Conservation (phyloP, 2,329 filamentous ascomycete genomes). For the Fonsecaea pugnacius region DNA sequence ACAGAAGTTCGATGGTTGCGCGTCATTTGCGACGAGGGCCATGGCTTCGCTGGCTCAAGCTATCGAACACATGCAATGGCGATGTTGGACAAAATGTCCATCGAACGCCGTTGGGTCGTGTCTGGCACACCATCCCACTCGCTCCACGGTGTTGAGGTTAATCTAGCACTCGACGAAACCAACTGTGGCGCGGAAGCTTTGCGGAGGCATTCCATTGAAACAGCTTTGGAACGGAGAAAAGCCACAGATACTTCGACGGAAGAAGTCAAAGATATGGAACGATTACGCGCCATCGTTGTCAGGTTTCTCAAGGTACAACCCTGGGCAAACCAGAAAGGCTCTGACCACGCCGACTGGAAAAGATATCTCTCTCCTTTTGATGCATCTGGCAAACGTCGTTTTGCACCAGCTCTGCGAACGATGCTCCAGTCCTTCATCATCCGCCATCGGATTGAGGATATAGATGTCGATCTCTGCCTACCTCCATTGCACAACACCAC, state of each 20-base stretch:
- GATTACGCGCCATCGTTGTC: slow-evolving; percentile 67
- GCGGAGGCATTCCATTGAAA: slow-evolving; percentile 26
- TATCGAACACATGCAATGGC: slow-evolving; percentile 63
- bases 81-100: slow-evolving; percentile 57
- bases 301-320: slow-evolving; percentile 77
- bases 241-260: slow-evolving; percentile 52
- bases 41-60: slow-evolving; percentile 73
- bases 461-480: slow-evolving; percentile 66
- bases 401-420: slow-evolving; percentile 58
- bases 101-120: slow-evolving; percentile 83
- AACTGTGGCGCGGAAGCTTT: slow-evolving; percentile 24
- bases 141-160: slow-evolving; percentile 74
- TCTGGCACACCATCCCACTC: slow-evolving; percentile 88
- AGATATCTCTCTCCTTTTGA: slow-evolving; percentile 71
- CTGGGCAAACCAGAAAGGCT: slow-evolving; percentile 69
- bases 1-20: slow-evolving; percentile 79
- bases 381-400: slow-evolving; percentile 57
- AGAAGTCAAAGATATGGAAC: slow-evolving; percentile 67
- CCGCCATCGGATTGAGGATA: slow-evolving; percentile 74
- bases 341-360: slow-evolving; percentile 71
- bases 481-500: slow-evolving; percentile 74
- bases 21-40: slow-evolving; percentile 90
- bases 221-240: slow-evolving; percentile 33
- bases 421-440: slow-evolving; percentile 81
- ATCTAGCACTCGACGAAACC: slow-evolving; percentile 52